Base-by-base conservation (phyloP, 2,329 filamentous ascomycete genomes). In the Aspergillus ustus region DNA sequence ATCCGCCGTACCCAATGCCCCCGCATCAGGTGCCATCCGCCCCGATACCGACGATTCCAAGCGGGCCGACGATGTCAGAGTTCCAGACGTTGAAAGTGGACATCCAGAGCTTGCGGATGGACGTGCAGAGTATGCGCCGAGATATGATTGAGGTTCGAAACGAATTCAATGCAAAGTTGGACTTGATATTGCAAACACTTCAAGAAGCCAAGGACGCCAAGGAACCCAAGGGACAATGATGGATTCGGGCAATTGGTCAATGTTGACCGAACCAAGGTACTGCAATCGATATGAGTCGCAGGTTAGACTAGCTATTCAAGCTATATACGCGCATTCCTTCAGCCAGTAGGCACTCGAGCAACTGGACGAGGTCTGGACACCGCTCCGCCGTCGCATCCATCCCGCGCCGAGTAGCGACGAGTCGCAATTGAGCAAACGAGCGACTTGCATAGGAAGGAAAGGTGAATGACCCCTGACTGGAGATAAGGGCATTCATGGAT, bases 71-170 rank as follows among this genome's bases (percentile, higher is more conserved):
- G 13, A 40, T 52, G 20, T 13, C 50, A 20, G 57, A 59, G 17
- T 50, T 49, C 20, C 57, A 59, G 20, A 59, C 29, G 2, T 20
- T 59, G 22, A 59, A 59, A 17, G 34, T 58, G 34, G 59, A 61
- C 20, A 45, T 58, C 3, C 59, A 52, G 45, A 54, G 54, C 19
- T 13, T 58, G 9, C 17, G 54, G 34, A 57, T 61, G 54, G 54
- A 58, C 44, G n/a, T 61, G 22, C 59, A 61, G 40, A 37, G 19
- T 6, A 15, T 58, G 44, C 20, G 54, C 25, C 43, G 54, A 15
- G 59, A 61, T 20, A 51, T 61, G 49, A 19, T 22, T 7, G 59
- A 61, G 31, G 45, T 51, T 15, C 37, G 44, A n/a, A 43, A 50
- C 6, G 59, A 61, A 15, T 2, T 61, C 40, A 61, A 57, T 19